Percentiles rank a stretch among this genome's conserved stretches.
Evolutionary conservation across 2,329 filamentous ascomycete species (phyloP).

Genomic region (Tetracladium maxilliforme): DNA sequence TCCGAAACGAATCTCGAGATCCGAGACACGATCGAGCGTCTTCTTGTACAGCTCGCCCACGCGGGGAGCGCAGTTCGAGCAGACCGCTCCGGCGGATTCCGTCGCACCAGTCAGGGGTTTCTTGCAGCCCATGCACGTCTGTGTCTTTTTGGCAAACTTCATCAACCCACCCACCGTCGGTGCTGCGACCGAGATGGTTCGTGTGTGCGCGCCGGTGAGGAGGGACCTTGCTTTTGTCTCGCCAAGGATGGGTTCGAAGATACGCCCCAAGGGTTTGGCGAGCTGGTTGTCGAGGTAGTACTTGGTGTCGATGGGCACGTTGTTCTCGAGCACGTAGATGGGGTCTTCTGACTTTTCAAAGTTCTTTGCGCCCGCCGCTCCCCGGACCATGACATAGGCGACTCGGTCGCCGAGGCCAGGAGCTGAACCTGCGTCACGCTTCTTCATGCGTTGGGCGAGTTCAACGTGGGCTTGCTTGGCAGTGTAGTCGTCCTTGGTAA

Average conservation of each 20-base stretch:
- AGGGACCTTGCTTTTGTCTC: slow-evolving; percentile 81
- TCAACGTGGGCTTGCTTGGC: slow-evolving; percentile 94
- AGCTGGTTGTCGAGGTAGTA: slow-evolving; percentile 99
- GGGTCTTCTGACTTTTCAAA: slow-evolving; percentile 97
- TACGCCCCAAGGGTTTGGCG: slow-evolving; percentile 82
- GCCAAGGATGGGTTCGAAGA: slow-evolving; percentile 94
- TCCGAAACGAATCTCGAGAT: slow-evolving; percentile 85
- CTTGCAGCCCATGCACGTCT: slow-evolving; percentile 98
- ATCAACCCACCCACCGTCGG: slow-evolving; percentile 87
- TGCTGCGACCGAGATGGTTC: slow-evolving; percentile 84
- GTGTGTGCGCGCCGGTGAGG: slow-evolving; percentile 84
- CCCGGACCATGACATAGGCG: slow-evolving; percentile 95
- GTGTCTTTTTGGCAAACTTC: slow-evolving; percentile 97
- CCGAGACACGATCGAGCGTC: slow-evolving; percentile 73
- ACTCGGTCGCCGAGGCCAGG: slow-evolving; percentile 89
- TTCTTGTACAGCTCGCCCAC: slow-evolving; percentile 90
- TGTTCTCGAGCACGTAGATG: slow-evolving; percentile 93
- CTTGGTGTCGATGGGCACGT: slow-evolving; percentile 92
- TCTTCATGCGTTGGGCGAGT: slow-evolving; percentile 90
- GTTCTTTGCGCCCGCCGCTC: slow-evolving; percentile 76
- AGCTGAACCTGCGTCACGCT: slow-evolving; percentile 88
- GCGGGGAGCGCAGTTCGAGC: slow-evolving; percentile 68
- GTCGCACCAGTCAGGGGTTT: slow-evolving; percentile 73
- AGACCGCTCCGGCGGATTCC: slow-evolving; percentile 76
- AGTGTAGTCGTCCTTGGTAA: slow-evolving; percentile 80